Evolutionary conservation across 768 basidiomycete species (phyloP).

Genomic region (Termitomyces sp.): DNA sequence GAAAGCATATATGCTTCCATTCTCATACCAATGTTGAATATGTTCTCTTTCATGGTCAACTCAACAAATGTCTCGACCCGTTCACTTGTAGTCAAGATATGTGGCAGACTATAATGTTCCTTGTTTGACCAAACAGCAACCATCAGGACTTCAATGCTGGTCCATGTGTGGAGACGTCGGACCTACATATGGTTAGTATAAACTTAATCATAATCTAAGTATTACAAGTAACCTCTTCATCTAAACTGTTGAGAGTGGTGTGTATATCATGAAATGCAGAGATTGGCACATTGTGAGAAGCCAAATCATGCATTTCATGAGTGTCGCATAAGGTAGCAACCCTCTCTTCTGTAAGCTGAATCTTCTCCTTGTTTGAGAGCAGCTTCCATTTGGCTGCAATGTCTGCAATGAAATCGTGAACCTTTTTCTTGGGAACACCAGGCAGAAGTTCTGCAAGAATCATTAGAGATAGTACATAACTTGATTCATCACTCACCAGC

Average conservation of each 20-base stretch:
- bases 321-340: background rate
- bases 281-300: no score
- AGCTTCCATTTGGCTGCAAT: background rate
- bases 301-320: no score
- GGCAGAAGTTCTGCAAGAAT: background rate
- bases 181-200: background rate
- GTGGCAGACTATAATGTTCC: background rate
- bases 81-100: background rate
- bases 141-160: background rate
- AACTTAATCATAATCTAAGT: background rate
- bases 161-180: background rate
- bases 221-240: background rate
- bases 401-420: background rate
- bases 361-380: background rate
- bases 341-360: background rate
- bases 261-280: no score
- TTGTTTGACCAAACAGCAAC: background rate
- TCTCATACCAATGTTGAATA: no score
- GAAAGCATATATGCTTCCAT: no score
- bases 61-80: background rate
- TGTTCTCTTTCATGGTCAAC: no score
- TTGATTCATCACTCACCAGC: background rate
- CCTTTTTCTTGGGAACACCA: no score
- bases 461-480: background rate
- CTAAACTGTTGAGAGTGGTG: no score